Evolutionary conservation across 1,284 basidiomycete species (phyloP).

Genomic region (Pascua guehoae): DNA sequence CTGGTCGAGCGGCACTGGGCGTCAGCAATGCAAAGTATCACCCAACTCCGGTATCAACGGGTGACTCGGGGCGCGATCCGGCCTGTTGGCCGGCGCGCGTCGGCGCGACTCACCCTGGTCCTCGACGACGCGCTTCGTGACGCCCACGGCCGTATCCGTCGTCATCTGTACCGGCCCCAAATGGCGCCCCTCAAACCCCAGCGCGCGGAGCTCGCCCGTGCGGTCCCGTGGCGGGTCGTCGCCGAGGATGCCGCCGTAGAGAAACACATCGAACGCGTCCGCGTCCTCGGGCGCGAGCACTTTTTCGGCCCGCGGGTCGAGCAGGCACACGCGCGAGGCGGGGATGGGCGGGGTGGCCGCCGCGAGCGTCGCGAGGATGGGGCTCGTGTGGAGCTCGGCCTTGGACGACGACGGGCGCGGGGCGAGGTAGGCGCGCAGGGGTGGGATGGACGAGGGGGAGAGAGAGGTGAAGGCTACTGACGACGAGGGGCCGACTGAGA

Average conservation of each 20-base stretch:
- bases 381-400: conserved; percentile 59
- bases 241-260: conserved; percentile 65
- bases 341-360: conserved; percentile 50
- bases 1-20: conserved; percentile 60
- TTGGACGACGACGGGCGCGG: conserved; percentile 40
- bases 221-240: conserved; percentile 50
- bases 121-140: conserved; percentile 81
- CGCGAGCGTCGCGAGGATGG: conserved; percentile 66
- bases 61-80: no score
- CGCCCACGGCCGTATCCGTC: conserved; percentile 92
- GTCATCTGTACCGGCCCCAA: conserved; percentile 92
- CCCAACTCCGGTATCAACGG: no score
- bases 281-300: conserved; percentile 70
- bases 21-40: conserved; percentile 1
- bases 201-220: conserved; percentile 76
- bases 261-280: conserved; percentile 71
- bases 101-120: conserved; percentile 61
- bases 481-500: conserved; percentile 63
- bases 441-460: conserved; percentile 63
- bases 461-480: conserved; percentile 79
- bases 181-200: conserved; percentile 82
- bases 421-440: conserved; percentile 55
- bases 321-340: conserved; percentile 68
- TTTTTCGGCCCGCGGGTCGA: conserved; percentile 77
- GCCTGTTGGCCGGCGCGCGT: no score